Base-by-base conservation (phyloP, 441 rosid species). In the Populus tomentosa region DNA sequence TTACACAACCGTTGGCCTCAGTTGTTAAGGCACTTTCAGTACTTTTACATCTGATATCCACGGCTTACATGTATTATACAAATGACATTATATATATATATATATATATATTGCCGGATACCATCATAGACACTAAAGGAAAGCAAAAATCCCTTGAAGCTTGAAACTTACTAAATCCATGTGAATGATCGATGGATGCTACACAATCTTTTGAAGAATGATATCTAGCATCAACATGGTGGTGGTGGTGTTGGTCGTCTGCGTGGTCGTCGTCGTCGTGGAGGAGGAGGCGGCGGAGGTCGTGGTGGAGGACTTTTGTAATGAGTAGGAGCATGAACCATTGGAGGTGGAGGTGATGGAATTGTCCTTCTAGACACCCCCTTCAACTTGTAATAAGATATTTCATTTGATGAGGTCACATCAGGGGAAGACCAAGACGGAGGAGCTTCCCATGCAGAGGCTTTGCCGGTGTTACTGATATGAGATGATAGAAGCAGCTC, bases 341-440 rank as follows among this genome's bases (percentile, higher is more conserved):
- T 23, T 11, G 81, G 84, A 35, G 81, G 10, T 18, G 81, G 76
- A 2, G 76, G 78, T 1, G 38, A 32, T 9, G 0, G 2, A 5
- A 11, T 26, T 6, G 0, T 14, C 26, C 4, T 71, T 62, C 11
- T 75, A 21, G 24, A 9, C 30, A 46, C 73, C 8, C 10, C 32
- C 10, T 40, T 36, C 42, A 67, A 36, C 40, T 69, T 63, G n/a
- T 46, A 26, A 74, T 36, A 59, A 67, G 63, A 68, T 59, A 72
- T 35, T 18, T 20, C 33, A 53, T 67, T 14, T 38, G 42, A 7
- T 9, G 42, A 38, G 2, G 9, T 38, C 42, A 8, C 42, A 38
- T 46, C 56, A 14, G 7, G 56, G 56, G 56, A 46, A 46, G 56
- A 46, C 56, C 56, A 46, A 6, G 65, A 69, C 16, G 20, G 24